Base-by-base conservation (phyloP, 225 moss, liverwort and hornwort genomes). In the Takakia lepidozioides region DNA sequence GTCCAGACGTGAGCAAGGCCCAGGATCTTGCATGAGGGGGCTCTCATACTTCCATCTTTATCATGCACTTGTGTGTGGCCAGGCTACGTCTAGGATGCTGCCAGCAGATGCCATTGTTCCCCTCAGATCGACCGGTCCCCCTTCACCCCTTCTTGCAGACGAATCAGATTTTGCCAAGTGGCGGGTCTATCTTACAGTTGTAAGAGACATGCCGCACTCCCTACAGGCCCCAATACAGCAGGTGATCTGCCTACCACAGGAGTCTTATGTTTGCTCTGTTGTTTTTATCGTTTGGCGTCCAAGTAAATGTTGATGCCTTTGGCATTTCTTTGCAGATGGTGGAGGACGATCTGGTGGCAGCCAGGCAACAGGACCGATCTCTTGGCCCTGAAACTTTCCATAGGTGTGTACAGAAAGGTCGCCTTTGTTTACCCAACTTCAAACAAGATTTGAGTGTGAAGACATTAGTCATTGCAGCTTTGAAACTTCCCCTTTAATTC, bases 91-190 rank as follows among this genome's bases (percentile, higher is more conserved):
- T 48, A 66, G 80, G 43, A 80, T 91, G 45, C 68, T 98, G 1
- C 87, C 98, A 51, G 73, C 91, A 29, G 98, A 98, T 64, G 62
- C 86, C 24, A 74, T 91, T 38, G 68, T 88, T 59, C 80, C 82
- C 45, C 44, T 91, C 15, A 73, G 59, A 27, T 41, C 58, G 38
- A 68, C 55, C 34, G 43, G 59, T 16, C 46, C 25, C 43, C 18
- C 17, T 16, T 58, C 41, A 26, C 41, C 59, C 32, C 55, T 61
- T 18, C 27, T 54, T 2, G 24, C 43, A 34, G 68, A 72, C 4
- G 46, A 81, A 25, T 50, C 63, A 10, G 83, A 87, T 47, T 59
- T 90, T 44, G 55, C 57, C 26, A 64, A 57, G 22, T 91, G 87
- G 85, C 84, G 90, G 66, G 58, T 62, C 30, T 98, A 75, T 29